phyloP scores from a whole-genome alignment of 2,329 filamentous ascomycete genomes.

The Cladosporium colombiae region DNA sequence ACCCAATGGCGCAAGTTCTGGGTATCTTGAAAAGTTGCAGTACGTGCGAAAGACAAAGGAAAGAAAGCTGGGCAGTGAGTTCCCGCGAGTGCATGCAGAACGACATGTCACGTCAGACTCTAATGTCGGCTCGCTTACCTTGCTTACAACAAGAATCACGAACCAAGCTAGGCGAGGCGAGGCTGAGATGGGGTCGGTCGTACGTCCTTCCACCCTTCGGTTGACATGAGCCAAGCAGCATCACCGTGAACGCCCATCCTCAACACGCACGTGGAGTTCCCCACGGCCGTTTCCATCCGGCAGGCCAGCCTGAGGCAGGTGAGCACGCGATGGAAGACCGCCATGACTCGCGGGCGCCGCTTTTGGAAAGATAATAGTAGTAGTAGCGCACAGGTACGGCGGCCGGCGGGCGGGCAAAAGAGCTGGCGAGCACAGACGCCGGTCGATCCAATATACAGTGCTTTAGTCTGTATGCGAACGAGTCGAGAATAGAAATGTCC shows the following conservation, averaged over 20 bases:
- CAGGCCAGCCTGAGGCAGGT: constrained; percentile 11
- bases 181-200: neutral
- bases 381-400: neutral
- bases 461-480: neutral
- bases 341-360: constrained; percentile 6
- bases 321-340: neutral
- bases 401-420: neutral
- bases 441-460: neutral
- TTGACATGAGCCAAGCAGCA: neutral
- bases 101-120: neutral
- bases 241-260: neutral
- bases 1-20: constrained; percentile 76
- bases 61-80: neutral
- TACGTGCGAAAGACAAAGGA: neutral
- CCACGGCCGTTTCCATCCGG: constrained; percentile 2
- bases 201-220: neutral
- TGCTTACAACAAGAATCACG: neutral
- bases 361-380: neutral
- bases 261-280: neutral
- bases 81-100: neutral
- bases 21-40: constrained; percentile 44
- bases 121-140: neutral
- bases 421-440: constrained; percentile 5
- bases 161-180: neutral
- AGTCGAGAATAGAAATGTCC: constrained; percentile 4